phyloP scores from a whole-genome alignment of 2,329 filamentous ascomycete species.

The Fusarium gaditjirri region DNA sequence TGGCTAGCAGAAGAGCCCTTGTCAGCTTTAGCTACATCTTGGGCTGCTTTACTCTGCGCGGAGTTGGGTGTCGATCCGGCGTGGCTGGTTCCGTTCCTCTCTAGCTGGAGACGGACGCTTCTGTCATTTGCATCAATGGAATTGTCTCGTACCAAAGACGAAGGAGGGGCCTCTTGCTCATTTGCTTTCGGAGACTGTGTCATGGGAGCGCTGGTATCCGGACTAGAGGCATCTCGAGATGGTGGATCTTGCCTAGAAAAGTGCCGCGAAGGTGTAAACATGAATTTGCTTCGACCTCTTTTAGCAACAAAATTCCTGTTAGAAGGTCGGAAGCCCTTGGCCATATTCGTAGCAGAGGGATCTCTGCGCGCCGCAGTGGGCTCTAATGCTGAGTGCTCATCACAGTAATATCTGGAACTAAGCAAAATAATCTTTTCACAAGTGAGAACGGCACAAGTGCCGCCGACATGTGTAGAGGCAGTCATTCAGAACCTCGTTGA shows the following conservation, averaged over 20 bases:
- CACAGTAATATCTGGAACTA: constrained; percentile 28
- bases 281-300: constrained; percentile 20
- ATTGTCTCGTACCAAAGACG: not conserved
- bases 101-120: not conserved
- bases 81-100: not conserved
- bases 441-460: constrained; percentile 23
- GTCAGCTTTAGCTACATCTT: not conserved
- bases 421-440: constrained; percentile 24
- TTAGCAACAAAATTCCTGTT: constrained; percentile 25
- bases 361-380: not conserved
- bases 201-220: not conserved
- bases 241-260: not conserved
- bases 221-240: not conserved
- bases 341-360: not conserved
- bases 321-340: constrained; percentile 1
- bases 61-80: not conserved
- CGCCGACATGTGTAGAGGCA: constrained; percentile 21
- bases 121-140: not conserved
- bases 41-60: not conserved
- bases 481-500: constrained; percentile 31
- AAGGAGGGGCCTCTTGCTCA: not conserved
- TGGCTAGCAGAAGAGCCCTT: not conserved
- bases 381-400: not conserved
- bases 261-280: constrained; percentile 10
- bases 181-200: not conserved